Base-by-base conservation (phyloP, 306 rosid species). In the Boehmeria nivea region DNA sequence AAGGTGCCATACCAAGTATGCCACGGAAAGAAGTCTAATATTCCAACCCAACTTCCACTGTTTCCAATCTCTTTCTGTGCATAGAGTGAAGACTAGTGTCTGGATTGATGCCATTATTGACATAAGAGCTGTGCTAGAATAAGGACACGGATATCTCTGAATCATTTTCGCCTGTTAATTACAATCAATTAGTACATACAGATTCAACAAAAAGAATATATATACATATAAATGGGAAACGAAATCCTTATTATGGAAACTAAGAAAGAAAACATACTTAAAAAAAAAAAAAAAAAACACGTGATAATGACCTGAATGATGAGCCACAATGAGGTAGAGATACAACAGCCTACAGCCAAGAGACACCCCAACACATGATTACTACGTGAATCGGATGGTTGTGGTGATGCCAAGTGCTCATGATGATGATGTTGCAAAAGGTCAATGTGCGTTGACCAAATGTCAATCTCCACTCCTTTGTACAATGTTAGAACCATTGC, bases 21-120 rank as follows among this genome's bases (percentile, higher is more conserved):
- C 66, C 1, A 71, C 89, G 0, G 83, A 49, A 15, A 89, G 65
- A 22, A 89, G 87, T 64, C 86, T 74, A 11, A 88, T 57, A 18
- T 54, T 72, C 83, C 86, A 83, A n/a, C 83, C 81, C 28, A 87
- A 39, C 23, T 60, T 81, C 93, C 95, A 87, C 19, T 76, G 77
- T 17, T 43, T 76, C 88, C 75, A 81, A 43, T 81, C 86, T 56
- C 74, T 81, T 20, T 78, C 86, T 44, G 36, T 31, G 47, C 73
- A 74, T 1, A 83, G 64, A 14, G 86, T 83, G 33, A 73, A 76
- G n/a, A 23, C 58, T 14, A 63, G 65, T 10, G 74, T 38, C 42
- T 83, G 89, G n/a, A 78, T 54, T 62, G 88, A 65, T 45, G 83
- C 91, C 65, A 71, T 69, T 0, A 64, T 2, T 17, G 84, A 71